These are phyloP conservation scores for Xylaria acuta DNA, from an alignment of 495 filamentous ascomycete genomes.

Conservation along the genomic window DNA sequence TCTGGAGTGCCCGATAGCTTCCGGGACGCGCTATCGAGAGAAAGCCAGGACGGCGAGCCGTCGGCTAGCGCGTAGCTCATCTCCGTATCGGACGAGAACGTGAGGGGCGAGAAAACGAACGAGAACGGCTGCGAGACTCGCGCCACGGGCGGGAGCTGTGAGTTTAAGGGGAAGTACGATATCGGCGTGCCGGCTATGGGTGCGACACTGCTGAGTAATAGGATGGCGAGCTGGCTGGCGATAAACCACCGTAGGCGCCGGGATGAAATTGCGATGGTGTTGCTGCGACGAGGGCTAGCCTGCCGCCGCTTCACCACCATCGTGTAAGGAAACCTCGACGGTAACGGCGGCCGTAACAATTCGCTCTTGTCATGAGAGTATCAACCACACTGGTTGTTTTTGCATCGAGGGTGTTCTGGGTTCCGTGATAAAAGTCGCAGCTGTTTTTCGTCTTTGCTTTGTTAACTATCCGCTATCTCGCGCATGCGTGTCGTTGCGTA, in stretches of 20 bases:
- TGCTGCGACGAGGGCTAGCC: slow-evolving; percentile 12
- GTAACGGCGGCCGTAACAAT: not conserved
- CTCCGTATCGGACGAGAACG: slow-evolving; percentile 62
- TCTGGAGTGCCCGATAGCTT: slow-evolving; percentile 70
- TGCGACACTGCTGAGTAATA: slow-evolving; percentile 5
- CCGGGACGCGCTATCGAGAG: slow-evolving; percentile 65
- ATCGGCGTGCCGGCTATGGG: slow-evolving; percentile 35
- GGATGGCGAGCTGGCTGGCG: slow-evolving; percentile 6
- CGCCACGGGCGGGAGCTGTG: slow-evolving; percentile 78
- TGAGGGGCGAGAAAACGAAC: slow-evolving; percentile 72
- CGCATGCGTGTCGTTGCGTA: slow-evolving; percentile 11
- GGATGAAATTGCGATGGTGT: not conserved
- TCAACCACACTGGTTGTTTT: not conserved
- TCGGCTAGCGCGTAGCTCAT: slow-evolving; percentile 65
- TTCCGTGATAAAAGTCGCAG: not conserved
- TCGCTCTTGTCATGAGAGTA: slow-evolving; percentile 5
- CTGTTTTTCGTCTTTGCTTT: not conserved
- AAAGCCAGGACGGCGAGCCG: slow-evolving; percentile 61
- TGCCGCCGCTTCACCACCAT: slow-evolving; percentile 13
- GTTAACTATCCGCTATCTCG: not conserved
- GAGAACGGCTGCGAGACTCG: slow-evolving; percentile 66
- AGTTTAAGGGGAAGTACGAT: slow-evolving; percentile 73
- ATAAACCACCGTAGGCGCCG: not conserved
- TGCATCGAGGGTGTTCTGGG: not conserved
- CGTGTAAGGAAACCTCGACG: slow-evolving; percentile 8